Evolutionary conservation across 192 early-diverging fungal species (phyloP).

Genomic region (Chytriomyces hyalinus): DNA sequence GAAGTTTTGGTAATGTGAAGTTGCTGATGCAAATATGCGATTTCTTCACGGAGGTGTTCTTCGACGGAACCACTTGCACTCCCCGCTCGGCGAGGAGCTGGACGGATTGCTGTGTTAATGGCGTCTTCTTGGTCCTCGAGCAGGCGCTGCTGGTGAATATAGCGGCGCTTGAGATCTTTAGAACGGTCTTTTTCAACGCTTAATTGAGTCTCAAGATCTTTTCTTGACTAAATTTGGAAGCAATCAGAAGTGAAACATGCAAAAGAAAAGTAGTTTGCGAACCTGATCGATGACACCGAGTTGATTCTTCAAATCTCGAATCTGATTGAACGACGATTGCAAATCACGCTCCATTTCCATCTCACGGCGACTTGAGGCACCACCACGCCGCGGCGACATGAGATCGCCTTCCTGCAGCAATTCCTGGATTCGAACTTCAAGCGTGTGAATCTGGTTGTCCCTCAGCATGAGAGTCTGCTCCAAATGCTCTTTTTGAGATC

Average conservation of each 20-base stretch:
- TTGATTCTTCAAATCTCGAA: slow-evolving; percentile 32
- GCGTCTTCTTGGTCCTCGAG: slow-evolving; percentile 39
- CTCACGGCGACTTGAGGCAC: slow-evolving; percentile 22
- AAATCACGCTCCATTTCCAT: slow-evolving; percentile 39
- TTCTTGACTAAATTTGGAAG: slow-evolving; percentile 10
- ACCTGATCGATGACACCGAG: slow-evolving; percentile 31
- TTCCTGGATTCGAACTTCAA: slow-evolving; percentile 39
- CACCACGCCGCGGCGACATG: slow-evolving; percentile 17
- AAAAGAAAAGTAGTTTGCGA: background rate
- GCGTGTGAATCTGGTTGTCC: slow-evolving; percentile 32
- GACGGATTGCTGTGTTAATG: slow-evolving; percentile 36
- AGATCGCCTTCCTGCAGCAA: slow-evolving; percentile 31
- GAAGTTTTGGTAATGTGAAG: slow-evolving; percentile 29
- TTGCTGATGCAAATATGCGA: slow-evolving; percentile 30
- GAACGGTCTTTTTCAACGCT: slow-evolving; percentile 38
- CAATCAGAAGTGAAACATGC: background rate
- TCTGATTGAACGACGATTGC: slow-evolving; percentile 34
- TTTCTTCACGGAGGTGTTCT: slow-evolving; percentile 33
- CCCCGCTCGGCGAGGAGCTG: slow-evolving; percentile 9
- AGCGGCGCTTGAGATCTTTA: slow-evolving; percentile 33
- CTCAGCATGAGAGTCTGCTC: slow-evolving; percentile 21
- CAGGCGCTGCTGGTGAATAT: slow-evolving; percentile 10
- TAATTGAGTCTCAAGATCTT: slow-evolving; percentile 32
- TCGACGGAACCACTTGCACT: slow-evolving; percentile 14
- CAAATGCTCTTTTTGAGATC: slow-evolving; percentile 32